phyloP scores from a whole-genome alignment of 2,329 filamentous ascomycete species.

The Diaporthe vaccinii region DNA sequence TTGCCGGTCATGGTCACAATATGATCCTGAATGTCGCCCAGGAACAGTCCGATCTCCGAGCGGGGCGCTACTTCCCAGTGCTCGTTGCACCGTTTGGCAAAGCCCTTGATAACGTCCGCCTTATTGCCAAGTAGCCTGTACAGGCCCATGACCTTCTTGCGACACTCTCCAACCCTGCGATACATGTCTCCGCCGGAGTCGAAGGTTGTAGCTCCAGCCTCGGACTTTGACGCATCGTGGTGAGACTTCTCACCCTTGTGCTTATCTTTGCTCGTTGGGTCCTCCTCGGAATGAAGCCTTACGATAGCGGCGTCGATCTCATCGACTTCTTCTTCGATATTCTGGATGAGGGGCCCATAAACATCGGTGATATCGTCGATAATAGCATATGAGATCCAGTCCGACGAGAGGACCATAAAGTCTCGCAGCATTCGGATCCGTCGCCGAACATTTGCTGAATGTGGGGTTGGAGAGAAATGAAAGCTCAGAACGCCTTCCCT shows the following conservation, averaged over 20 bases:
- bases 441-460: conserved; percentile 94
- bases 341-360: conserved; percentile 91
- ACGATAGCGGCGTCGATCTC: conserved; percentile 95
- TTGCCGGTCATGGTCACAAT: conserved; percentile 99
- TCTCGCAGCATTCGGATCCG: conserved; percentile 94
- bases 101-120: conserved; percentile 98
- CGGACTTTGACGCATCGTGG: conserved; percentile 55
- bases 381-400: conserved; percentile 98
- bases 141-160: conserved; percentile 97
- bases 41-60: conserved; percentile 95
- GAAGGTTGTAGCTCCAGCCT: conserved; percentile 54
- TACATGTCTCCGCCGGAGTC: conserved; percentile 84
- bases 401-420: conserved; percentile 91
- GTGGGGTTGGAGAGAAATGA: conserved; percentile 96
- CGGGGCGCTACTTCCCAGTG: conserved; percentile 96
- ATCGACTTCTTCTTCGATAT: conserved; percentile 96
- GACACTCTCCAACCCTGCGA: conserved; percentile 89
- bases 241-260: conserved; percentile 50
- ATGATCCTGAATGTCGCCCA: conserved; percentile 98
- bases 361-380: conserved; percentile 99
- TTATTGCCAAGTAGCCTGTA: conserved; percentile 96
- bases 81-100: conserved; percentile 98
- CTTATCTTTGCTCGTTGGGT: conserved; percentile 56
- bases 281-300: conserved; percentile 76
- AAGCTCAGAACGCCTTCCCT: conserved; percentile 95